Base-by-base conservation (phyloP, 345 rosid species). In the Linum lewisii region DNA sequence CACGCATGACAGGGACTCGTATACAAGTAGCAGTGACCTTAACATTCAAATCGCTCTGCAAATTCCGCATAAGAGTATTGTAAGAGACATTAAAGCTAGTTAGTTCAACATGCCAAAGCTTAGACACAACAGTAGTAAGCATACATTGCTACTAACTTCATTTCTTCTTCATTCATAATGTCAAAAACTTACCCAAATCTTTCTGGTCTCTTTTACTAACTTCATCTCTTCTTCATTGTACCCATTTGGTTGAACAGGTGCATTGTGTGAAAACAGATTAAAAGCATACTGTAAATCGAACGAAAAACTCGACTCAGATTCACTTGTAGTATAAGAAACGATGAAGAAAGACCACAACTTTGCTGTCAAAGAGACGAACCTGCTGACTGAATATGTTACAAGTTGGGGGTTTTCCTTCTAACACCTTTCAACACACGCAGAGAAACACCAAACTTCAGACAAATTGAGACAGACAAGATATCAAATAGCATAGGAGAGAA, bases 81-180 rank as follows among this genome's bases (percentile, higher is more conserved):
- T 4, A 9, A 34, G 38, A 34, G 1, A 34, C 7, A 34, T 6
- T 5, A 5, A 34, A 6, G 10, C 10, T 34, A 34, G 38, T 5
- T 5, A 34, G 5, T 6, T 34, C 5, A 34, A 34, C 38, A n/a
- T n/a, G n/a, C n/a, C 38, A 34, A 6, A 34, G 38, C 9, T 34
- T 9, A 34, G 38, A 34, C 4, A 34, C 9, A 34, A 34, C 38
- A 34, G 38, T 34, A 34, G n/a, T n/a, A n/a, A 34, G 38, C 38
- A 34, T 6, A 11, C 5, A 34, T 34, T 34, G 5, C 10, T 34
- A 93, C 90, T 74, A 93, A 69, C 75, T 93, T 93, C 95, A 89
- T 89, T 65, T 93, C 99, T 78, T 93, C 99, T 73, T 93, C 99
- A 5, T 89, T 93, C 91, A 81, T 93, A 89, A 68, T 93, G 99